A percentile compares a stretch with the other conserved stretches of the same genome.
Evolutionary conservation across 2,329 filamentous ascomycete genomes (phyloP).

Genomic region (Fusarium cicatricum): DNA sequence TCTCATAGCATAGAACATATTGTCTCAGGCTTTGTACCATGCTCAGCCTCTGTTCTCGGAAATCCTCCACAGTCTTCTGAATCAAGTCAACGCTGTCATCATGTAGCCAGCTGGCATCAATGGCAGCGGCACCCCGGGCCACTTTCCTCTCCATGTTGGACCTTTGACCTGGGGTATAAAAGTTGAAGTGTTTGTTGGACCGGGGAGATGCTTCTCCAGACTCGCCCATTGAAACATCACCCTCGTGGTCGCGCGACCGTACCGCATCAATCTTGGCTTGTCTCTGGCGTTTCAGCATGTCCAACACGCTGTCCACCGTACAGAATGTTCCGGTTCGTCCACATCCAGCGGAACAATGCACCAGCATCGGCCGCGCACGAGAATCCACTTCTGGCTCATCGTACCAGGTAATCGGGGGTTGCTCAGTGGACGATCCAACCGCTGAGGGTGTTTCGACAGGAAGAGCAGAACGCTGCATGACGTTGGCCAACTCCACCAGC

Average conservation of each 20-base stretch:
- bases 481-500: slow-evolving; percentile 87
- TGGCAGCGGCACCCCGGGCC: slow-evolving; percentile 16
- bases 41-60: slow-evolving; percentile 85
- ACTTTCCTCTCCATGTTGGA: slow-evolving; percentile 25
- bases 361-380: slow-evolving; percentile 75
- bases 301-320: slow-evolving; percentile 93
- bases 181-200: slow-evolving; percentile 36
- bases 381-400: slow-evolving; percentile 67
- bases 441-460: slow-evolving; percentile 56
- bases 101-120: slow-evolving; percentile 71
- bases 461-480: slow-evolving; percentile 69
- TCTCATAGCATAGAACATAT: slow-evolving; percentile 97
- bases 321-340: slow-evolving; percentile 96
- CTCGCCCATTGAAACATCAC: slow-evolving; percentile 57
- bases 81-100: slow-evolving; percentile 80
- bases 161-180: slow-evolving; percentile 29
- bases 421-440: slow-evolving; percentile 42
- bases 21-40: slow-evolving; percentile 97
- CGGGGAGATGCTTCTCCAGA: slow-evolving; percentile 42
- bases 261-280: slow-evolving; percentile 45
- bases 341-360: slow-evolving; percentile 96
- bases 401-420: slow-evolving; percentile 54
- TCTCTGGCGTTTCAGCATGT: slow-evolving; percentile 92
- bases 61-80: slow-evolving; percentile 88
- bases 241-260: slow-evolving; percentile 46